Conservation (phyloP, 2,329 filamentous ascomycete species). For the Scedosporium aurantiacum region DNA sequence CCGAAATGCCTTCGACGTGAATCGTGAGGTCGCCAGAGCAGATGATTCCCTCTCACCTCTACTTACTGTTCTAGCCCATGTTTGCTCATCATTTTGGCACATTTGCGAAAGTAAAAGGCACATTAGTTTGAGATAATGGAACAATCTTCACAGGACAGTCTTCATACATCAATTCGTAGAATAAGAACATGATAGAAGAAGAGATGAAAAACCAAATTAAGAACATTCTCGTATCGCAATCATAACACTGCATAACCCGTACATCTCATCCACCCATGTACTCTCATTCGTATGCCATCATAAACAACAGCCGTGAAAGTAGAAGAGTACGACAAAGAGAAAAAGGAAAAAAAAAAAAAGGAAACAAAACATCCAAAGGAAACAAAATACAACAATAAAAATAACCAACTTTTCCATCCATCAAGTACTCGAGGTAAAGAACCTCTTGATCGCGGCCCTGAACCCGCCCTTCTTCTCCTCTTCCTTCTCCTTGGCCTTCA, state of each 20-base stretch:
- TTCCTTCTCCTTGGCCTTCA: conserved; percentile 10
- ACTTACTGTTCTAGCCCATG: too few species aligned
- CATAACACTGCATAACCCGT: neutral
- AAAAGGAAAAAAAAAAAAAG: neutral
- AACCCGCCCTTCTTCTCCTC: conserved; percentile 9
- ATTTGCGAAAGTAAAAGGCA: too few species aligned
- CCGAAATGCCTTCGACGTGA: too few species aligned
- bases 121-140: neutral
- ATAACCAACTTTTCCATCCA: conserved; percentile 1
- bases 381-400: neutral
- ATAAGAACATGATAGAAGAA: neutral
- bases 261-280: neutral
- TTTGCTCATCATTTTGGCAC: too few species aligned
- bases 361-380: conserved; percentile 5
- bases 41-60: too few species aligned
- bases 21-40: too few species aligned
- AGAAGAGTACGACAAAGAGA: neutral
- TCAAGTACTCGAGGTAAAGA: conserved; percentile 7
- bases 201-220: neutral
- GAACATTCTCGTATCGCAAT: neutral
- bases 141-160: neutral
- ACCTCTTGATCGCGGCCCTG: conserved; percentile 9
- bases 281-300: neutral
- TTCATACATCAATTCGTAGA: neutral
- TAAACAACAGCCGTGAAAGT: neutral